phyloP scores from a whole-genome alignment of 768 basidiomycete genomes.

The Podaxis sp. region DNA sequence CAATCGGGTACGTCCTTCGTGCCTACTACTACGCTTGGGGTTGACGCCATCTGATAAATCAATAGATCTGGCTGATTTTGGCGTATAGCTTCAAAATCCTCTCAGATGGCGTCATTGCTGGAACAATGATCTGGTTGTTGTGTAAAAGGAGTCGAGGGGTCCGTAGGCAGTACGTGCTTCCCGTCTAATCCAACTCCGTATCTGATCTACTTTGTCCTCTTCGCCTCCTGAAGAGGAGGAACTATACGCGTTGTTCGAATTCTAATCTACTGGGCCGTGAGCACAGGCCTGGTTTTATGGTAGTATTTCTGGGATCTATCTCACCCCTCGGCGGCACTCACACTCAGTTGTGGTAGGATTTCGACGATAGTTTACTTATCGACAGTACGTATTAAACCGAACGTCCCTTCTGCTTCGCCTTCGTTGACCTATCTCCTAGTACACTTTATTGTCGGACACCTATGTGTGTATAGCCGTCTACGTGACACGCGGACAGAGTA shows the following conservation, averaged over 20 bases:
- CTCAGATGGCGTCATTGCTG: slow-evolving; percentile 8
- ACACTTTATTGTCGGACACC: not conserved
- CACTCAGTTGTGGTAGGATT: not conserved
- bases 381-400: not conserved
- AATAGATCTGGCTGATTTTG: slow-evolving; percentile 4
- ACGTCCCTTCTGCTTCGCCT: not conserved
- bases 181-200: not conserved
- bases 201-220: not conserved
- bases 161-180: not conserved
- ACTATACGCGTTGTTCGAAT: slow-evolving; percentile 2
- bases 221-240: not conserved
- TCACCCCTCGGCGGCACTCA: not conserved
- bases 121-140: slow-evolving; percentile 9
- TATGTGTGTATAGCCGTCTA: not conserved
- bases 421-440: not conserved
- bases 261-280: slow-evolving; percentile 5
- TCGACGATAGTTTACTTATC: slow-evolving; percentile 3
- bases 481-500: not conserved
- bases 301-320: not conserved
- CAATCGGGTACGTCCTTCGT: not conserved
- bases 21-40: not conserved
- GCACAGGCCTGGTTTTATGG: slow-evolving; percentile 6
- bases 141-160: not conserved
- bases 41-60: not conserved
- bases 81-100: slow-evolving; percentile 7